Base-by-base conservation (phyloP, 169 alveolate genomes). In the Cyclospora cayetanensis region DNA sequence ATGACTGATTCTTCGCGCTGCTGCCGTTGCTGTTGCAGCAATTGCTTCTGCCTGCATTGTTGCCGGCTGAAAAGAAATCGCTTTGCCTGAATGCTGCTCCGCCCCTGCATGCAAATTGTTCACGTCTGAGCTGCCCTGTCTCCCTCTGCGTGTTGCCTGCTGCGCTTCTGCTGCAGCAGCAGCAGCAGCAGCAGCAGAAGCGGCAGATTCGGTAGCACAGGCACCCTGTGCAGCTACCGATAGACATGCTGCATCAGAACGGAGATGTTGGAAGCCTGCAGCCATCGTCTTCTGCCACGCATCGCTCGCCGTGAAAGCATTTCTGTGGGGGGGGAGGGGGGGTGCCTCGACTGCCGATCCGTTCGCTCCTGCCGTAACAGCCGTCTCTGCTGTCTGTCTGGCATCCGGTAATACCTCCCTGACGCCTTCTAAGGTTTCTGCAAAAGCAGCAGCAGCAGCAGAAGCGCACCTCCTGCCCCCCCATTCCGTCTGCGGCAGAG, bases 1-100 rank as follows among this genome's bases (percentile, higher is more conserved):
- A 31, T 31, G 72, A 31, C 72, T 31, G n/a, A 15, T 15, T 12
- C 72, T 60, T 12, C 72, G 15, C 31, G 86, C 68, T 76, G 42
- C 86, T 41, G 86, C 52, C 11, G 66, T 31, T 3, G 18, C 41
- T 42, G 52, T 66, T 25, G 86, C 68, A 42, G 86, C 86, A 25
- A 42, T 11, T n/a, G 63, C 68, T 76, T 63, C 4, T 43, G 63
- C 68, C n/a, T n/a, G n/a, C n/a, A 25, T 43, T 70, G 82, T 12
- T 60, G n/a, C 31, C n/a, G 60, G 60, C 60, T 46, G 60, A 7
- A 7, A 46, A 7, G 60, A 46, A 11, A 7, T 15, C 60, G n/a
- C 60, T 11, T 46, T 7, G 60, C 60, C 60, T 46, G 60, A n/a
- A 4, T 35, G 63, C 63, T 37, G 60, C 9, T n/a, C 60, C n/a